Base-by-base conservation (phyloP, 768 basidiomycete genomes). In the Amanita polypyramis region DNA sequence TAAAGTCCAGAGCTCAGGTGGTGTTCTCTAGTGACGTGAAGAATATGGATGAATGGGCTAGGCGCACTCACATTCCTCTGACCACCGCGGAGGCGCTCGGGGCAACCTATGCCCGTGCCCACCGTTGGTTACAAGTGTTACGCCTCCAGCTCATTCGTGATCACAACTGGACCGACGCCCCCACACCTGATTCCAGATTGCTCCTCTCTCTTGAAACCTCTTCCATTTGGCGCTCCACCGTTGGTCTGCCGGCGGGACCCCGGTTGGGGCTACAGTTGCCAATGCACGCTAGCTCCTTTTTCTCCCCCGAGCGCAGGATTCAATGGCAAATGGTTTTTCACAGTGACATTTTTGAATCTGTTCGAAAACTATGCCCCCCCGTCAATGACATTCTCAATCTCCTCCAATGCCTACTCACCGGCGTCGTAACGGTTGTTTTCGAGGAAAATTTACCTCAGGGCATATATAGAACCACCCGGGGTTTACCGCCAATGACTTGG, bases 261-360 rank as follows among this genome's bases (percentile, higher is more conserved):
- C 73, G 78, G 57, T 68, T 85, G 56, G 79, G 73, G 39, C 69
- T 89, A 5, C 80, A 85, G 58, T 74, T 90, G 30, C 87, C 87
- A 6, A 71, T 80, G 50, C 79, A 89, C 53, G 86, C 87, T 33
- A 82, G 80, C 34, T 86, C 87, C 20, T 90, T 91, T 65, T 91
- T 90, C 68, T 84, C 82, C 42, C 85, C 85, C 9, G 85, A 90
- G 61, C 70, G 87, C 55, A 78, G 85, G 51, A 76, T 89, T 39
- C 86, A 89, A 60, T 91, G 88, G 87, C 79, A 89, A 62, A 88
- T 89, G 86, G 85, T 88, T 56, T 91, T 91, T 60, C 86, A 83
- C 60, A 78, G 76, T 57, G 82, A 83, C 63, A 77, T 79, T 43
- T 85, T 84, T 64, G 80, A 81, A 57, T 80, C 77, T 23, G 74